Base-by-base conservation (phyloP, 495 filamentous ascomycete genomes). In the Aspergillus hancockii region DNA sequence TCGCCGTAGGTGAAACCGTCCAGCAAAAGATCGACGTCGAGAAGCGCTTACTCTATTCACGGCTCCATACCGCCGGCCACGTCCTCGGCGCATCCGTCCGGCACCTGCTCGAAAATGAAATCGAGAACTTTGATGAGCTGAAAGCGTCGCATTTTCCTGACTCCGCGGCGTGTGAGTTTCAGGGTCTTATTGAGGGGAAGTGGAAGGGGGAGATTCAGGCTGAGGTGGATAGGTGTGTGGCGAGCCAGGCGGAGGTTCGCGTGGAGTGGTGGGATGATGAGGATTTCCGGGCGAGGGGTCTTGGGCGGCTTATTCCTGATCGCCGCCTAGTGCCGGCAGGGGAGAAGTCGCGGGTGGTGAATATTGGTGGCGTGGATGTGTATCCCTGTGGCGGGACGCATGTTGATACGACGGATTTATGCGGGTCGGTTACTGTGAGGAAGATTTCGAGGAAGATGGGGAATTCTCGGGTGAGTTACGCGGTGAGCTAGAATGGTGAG, bases 331-430 rank as follows among this genome's bases (percentile, higher is more conserved):
- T 80, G 64, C 67, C 76, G 1, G 66, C 75, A 4, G 79, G 73
- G 18, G 79, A 82, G 67, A 81, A 79, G 65, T 80, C 74, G 21
- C 68, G 77, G 43, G 71, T 79, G 6, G 85, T 87, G 22, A 78
- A 79, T 56, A 85, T 87, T 57, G 77, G 80, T 12, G 85, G 84
- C 0, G 75, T 77, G 23, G 85, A 83, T 66, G 76, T 73, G 34
- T 86, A 87, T 71, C 85, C 85, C 1, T 89, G 86, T 61, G 86
- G 86, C 4, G 85, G 86, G 0, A 89, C 86, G 40, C 86, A 89
- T 71, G 83, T 89, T 16, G 69, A 76, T 25, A 79, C 68, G 19
- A 83, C 81, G 43, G 71, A 78, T 59, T 50, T 72, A 45, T 81
- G 79, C 58, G 85, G 84, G 14, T 73, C 74, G 67, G 80, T 79